These are phyloP conservation scores for Pseudofabraea citricarpa DNA, from an alignment of 2,329 filamentous ascomycete species.

Conservation along the genomic window DNA sequence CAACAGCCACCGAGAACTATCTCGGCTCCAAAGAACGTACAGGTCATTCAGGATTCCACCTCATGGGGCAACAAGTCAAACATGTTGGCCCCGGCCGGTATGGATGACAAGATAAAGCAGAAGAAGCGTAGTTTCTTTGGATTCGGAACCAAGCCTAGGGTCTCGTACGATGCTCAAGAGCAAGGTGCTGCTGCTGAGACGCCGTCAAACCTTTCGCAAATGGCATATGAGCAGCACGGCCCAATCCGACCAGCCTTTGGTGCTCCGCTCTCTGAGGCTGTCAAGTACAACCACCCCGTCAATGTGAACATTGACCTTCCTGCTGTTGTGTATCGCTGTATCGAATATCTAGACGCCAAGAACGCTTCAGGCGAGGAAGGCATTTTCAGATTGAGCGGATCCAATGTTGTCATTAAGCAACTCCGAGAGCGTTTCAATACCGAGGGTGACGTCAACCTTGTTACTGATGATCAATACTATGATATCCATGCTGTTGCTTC, in stretches of 20 bases:
- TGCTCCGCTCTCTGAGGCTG: conserved; percentile 78
- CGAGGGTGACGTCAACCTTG: conserved; percentile 84
- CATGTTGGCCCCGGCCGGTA: conserved; percentile 41
- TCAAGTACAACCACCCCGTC: conserved; percentile 69
- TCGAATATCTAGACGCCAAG: conserved; percentile 85
- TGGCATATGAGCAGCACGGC: conserved; percentile 41
- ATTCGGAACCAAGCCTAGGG: conserved; percentile 56
- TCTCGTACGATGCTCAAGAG: conserved; percentile 54
- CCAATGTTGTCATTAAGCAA: conserved; percentile 87
- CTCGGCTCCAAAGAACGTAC: conserved; percentile 78
- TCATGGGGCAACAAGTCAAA: conserved; percentile 79
- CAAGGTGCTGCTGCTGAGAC: conserved; percentile 44
- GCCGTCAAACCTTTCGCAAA: conserved; percentile 36
- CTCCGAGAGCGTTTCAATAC: conserved; percentile 89
- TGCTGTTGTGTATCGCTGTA: conserved; percentile 89
- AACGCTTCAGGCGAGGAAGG: conserved; percentile 83
- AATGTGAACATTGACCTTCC: conserved; percentile 75
- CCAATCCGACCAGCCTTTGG: conserved; percentile 75
- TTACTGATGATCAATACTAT: conserved; percentile 79
- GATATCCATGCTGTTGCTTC: conserved; percentile 96
- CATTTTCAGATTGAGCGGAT: conserved; percentile 96
- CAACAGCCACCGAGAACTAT: conserved; percentile 51
- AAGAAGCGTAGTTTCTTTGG: conserved; percentile 78
- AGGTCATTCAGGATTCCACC: conserved; percentile 77
- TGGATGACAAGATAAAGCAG: conserved; percentile 69